These are phyloP conservation scores for Hortiboletus campestris DNA, from an alignment of 768 basidiomycete genomes.

Conservation along the genomic window DNA sequence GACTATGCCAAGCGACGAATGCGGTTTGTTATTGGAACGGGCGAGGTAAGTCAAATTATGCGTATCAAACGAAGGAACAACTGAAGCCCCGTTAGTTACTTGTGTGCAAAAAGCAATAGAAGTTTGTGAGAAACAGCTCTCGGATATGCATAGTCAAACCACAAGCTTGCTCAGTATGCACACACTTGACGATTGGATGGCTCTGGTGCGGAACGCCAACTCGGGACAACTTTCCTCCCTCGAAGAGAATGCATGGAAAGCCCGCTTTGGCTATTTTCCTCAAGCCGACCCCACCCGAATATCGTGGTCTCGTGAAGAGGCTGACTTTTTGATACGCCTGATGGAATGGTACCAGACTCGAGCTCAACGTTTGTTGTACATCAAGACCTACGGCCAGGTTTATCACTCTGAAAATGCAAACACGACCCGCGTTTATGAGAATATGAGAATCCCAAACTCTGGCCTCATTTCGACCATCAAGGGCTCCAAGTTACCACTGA, in stretches of 20 bases:
- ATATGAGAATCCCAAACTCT: slow-evolving; percentile 16
- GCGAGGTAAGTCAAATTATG: slow-evolving; percentile 26
- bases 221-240: slow-evolving; percentile 22
- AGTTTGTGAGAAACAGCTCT: slow-evolving; percentile 39
- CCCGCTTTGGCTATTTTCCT: slow-evolving; percentile 32
- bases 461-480: slow-evolving; percentile 24
- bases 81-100: slow-evolving; percentile 18
- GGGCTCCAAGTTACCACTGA: slow-evolving; percentile 36
- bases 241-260: slow-evolving; percentile 33
- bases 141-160: slow-evolving; percentile 30
- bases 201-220: slow-evolving; percentile 30
- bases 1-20: slow-evolving; percentile 43
- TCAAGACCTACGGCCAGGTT: slow-evolving; percentile 35
- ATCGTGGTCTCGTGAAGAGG: slow-evolving; percentile 34
- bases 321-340: slow-evolving; percentile 44
- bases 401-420: slow-evolving; percentile 16
- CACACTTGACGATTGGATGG: slow-evolving; percentile 38
- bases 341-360: slow-evolving; percentile 43
- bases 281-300: slow-evolving; percentile 19
- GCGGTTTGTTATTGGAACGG: slow-evolving; percentile 48
- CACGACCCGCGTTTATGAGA: slow-evolving; percentile 6
- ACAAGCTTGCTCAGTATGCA: slow-evolving; percentile 28
- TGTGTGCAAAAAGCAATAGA: slow-evolving; percentile 40
- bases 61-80: background rate
- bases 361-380: slow-evolving; percentile 43